phyloP scores from a whole-genome alignment of 768 basidiomycete genomes.

The Auricularia sp. region DNA sequence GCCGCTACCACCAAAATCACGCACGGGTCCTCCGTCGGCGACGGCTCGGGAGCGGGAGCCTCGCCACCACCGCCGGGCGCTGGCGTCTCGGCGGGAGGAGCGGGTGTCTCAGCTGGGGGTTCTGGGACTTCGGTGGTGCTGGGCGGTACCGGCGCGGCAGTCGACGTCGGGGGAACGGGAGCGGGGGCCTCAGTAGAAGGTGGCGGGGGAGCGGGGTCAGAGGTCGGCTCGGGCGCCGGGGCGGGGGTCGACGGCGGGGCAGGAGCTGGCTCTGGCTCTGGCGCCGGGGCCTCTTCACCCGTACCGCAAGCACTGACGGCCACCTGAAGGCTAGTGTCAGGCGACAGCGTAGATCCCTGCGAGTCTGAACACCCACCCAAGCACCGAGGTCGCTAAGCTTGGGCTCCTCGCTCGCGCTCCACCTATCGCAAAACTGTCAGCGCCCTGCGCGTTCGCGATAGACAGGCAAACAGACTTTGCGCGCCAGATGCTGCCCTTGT shows the following conservation, averaged over 20 bases:
- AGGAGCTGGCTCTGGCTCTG: background rate
- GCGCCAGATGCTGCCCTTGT: constrained; percentile 25
- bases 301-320: background rate
- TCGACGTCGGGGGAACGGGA: too few species aligned
- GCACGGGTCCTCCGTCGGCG: background rate
- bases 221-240: background rate
- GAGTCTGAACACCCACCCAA: background rate
- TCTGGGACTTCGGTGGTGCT: too few species aligned
- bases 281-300: background rate
- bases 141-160: too few species aligned
- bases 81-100: too few species aligned
- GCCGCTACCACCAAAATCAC: too few species aligned
- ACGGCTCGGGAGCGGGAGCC: background rate
- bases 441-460: background rate
- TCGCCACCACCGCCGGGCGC: too few species aligned
- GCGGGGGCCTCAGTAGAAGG: background rate
- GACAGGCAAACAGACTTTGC: background rate
- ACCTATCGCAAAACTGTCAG: background rate
- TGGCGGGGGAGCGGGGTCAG: background rate
- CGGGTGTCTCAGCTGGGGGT: too few species aligned
- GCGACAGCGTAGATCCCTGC: background rate
- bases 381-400: background rate
- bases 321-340: background rate
- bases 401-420: background rate
- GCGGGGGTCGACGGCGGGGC: background rate